These are phyloP conservation scores for Lipomyces kockii DNA, from an alignment of 805 yeast genomes.

Conservation along the genomic window DNA sequence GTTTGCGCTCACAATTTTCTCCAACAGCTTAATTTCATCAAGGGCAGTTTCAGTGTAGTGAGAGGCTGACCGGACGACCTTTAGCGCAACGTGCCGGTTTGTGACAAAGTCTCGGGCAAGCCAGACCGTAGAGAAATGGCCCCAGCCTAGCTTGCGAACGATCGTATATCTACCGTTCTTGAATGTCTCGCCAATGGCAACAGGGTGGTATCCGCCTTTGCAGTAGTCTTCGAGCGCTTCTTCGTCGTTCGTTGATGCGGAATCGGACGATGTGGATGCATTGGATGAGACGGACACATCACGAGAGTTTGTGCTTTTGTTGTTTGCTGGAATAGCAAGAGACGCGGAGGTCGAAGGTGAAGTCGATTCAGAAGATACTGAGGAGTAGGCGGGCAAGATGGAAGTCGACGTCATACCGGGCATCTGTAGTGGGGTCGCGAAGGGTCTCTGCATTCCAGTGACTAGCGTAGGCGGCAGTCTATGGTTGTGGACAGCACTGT, in stretches of 20 bases:
- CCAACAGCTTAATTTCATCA: slow-evolving; percentile 85
- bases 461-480: slow-evolving; percentile 2
- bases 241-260: slow-evolving; percentile 55
- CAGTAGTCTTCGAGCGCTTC: slow-evolving; percentile 85
- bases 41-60: slow-evolving; percentile 92
- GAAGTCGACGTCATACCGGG: slow-evolving; percentile 14
- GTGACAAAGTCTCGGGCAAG: slow-evolving; percentile 62
- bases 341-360: slow-evolving; percentile 22
- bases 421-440: slow-evolving; percentile 19
- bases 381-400: slow-evolving; percentile 3
- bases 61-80: slow-evolving; percentile 87
- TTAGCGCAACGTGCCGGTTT: slow-evolving; percentile 84
- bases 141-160: slow-evolving; percentile 96
- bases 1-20: slow-evolving; percentile 64
- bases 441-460: slow-evolving; percentile 12
- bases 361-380: slow-evolving; percentile 9
- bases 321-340: slow-evolving; percentile 1
- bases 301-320: slow-evolving; percentile 3
- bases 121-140: slow-evolving; percentile 97
- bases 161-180: slow-evolving; percentile 75
- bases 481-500: not conserved
- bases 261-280: slow-evolving; percentile 12
- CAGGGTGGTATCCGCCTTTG: slow-evolving; percentile 96
- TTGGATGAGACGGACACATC: slow-evolving; percentile 19
- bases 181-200: slow-evolving; percentile 81